Conservation (phyloP, 176 grass and related monocot genomes). For the Rhipidocladum racemiflorum region DNA sequence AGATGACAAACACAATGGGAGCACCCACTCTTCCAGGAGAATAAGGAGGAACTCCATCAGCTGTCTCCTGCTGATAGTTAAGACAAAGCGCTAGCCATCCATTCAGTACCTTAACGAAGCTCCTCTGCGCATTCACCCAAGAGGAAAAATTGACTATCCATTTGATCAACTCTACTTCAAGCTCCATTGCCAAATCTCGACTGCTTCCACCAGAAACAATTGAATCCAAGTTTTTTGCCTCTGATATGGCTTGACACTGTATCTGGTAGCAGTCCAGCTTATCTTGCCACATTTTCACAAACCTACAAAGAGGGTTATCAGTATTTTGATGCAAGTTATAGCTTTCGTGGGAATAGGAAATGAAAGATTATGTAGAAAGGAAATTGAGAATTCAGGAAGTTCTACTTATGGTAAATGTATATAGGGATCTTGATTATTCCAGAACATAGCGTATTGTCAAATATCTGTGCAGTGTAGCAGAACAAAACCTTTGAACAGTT, state of each 20-base stretch:
- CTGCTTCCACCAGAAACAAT: constrained; percentile 31
- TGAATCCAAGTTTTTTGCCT: constrained; percentile 63
- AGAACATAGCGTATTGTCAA: neutral
- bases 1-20: constrained; percentile 76
- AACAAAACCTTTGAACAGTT: neutral
- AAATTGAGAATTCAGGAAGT: neutral
- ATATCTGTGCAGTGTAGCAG: neutral
- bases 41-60: constrained; percentile 53
- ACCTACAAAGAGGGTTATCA: constrained; percentile 53
- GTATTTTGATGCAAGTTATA: constrained; percentile 10
- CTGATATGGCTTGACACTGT: constrained; percentile 57
- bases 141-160: constrained; percentile 70
- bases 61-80: constrained; percentile 48
- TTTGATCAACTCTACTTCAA: constrained; percentile 87
- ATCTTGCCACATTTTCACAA: constrained; percentile 75
- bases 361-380: neutral
- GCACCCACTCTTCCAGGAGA: constrained; percentile 76
- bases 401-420: neutral
- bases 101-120: constrained; percentile 73
- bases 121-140: constrained; percentile 82
- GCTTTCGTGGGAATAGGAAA: neutral
- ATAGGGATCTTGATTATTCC: neutral
- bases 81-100: constrained; percentile 90
- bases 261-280: constrained; percentile 74
- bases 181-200: constrained; percentile 49